Conservation (phyloP, 108 stramenopile species). For the Chaetoceros tenuissimus region DNA sequence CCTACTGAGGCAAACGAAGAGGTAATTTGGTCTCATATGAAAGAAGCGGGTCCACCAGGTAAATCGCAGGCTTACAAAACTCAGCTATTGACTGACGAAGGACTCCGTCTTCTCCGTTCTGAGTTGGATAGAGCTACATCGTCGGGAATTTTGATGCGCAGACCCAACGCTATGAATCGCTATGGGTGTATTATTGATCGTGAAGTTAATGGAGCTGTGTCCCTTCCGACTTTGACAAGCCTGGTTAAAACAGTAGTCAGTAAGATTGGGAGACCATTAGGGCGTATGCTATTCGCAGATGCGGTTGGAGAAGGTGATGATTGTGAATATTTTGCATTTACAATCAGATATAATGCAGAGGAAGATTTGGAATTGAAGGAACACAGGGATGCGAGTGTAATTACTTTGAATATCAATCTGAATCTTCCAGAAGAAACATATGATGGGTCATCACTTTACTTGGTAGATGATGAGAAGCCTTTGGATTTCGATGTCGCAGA, state of each 20-base stretch:
- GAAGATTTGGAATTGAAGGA: conserved; percentile 41
- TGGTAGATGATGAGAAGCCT: conserved; percentile 14
- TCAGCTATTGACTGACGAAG: conserved; percentile 19
- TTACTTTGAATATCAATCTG: conserved; percentile 56
- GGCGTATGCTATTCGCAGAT: conserved; percentile 34
- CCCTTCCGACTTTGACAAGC: conserved; percentile 5
- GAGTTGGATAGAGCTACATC: conserved; percentile 14
- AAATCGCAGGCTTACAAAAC: conserved; percentile 27
- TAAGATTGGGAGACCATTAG: conserved; percentile 31
- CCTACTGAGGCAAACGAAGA: too few relatives aligned
- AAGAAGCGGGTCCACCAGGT: too few relatives aligned
- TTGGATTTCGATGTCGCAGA: too few relatives aligned
- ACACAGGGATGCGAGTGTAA: conserved; percentile 50
- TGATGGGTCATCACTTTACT: conserved; percentile 28
- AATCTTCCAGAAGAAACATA: conserved; percentile 40
- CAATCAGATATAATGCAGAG: conserved; percentile 32
- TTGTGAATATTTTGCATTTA: conserved; percentile 40
- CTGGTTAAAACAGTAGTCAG: conserved; percentile 25
- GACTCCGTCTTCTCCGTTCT: conserved; percentile 17
- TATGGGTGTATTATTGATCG: conserved; percentile 37
- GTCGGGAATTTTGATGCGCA: conserved; percentile 45
- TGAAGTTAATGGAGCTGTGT: conserved; percentile 31
- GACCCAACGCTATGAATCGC: conserved; percentile 74
- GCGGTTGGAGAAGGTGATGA: conserved; percentile 23
- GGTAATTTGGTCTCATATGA: too few relatives aligned